Evolutionary conservation across 1,284 basidiomycete species (phyloP).

Genomic region (Irpex sp.): DNA sequence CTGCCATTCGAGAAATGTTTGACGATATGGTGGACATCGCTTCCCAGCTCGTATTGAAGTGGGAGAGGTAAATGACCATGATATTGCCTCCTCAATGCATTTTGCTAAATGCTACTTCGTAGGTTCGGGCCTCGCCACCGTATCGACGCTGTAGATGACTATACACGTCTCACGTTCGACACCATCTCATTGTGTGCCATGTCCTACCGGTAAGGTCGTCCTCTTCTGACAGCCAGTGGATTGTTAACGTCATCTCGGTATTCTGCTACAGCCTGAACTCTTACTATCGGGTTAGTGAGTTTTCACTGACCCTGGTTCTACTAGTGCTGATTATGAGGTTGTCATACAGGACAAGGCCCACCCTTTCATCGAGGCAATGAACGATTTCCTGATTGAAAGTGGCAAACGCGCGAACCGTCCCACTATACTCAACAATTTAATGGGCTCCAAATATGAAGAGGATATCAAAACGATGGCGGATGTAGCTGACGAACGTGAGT

Average conservation of each 20-base stretch:
- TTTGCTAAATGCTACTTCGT: not conserved
- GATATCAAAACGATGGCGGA: constrained; percentile 39
- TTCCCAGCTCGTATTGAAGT: constrained; percentile 44
- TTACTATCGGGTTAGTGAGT: constrained; percentile 30
- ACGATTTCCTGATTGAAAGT: constrained; percentile 38
- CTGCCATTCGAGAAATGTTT: constrained; percentile 46
- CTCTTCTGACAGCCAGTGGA: not conserved
- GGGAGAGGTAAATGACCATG: constrained; percentile 34
- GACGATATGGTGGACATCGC: constrained; percentile 47
- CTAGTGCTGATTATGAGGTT: too few species aligned
- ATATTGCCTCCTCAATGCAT: not conserved
- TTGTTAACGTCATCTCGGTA: not conserved
- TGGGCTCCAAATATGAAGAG: constrained; percentile 34
- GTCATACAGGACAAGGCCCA: constrained; percentile 30
- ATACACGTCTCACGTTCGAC: constrained; percentile 46
- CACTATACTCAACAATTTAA: constrained; percentile 32
- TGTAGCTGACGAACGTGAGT: constrained; percentile 36
- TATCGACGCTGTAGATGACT: constrained; percentile 45
- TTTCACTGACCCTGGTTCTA: not conserved
- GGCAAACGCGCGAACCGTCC: constrained; percentile 35
- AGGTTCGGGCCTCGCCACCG: constrained; percentile 40
- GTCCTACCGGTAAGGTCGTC: constrained; percentile 35
- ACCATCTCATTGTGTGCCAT: constrained; percentile 44
- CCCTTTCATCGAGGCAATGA: constrained; percentile 42
- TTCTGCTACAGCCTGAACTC: constrained; percentile 33